Conservation (phyloP, 2,329 filamentous ascomycete genomes). For the Septoria linicola region DNA sequence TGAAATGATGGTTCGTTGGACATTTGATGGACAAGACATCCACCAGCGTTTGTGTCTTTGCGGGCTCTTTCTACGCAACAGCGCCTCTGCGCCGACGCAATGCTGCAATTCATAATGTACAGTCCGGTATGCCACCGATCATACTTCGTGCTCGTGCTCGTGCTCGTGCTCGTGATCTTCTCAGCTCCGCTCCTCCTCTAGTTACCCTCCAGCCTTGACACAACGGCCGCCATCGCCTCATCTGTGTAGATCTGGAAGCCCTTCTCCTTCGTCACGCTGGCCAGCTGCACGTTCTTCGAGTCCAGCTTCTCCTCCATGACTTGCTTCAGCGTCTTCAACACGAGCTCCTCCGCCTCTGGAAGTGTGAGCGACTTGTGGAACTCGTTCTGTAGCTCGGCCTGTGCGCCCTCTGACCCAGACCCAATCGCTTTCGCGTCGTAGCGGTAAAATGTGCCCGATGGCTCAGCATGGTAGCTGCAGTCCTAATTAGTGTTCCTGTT, state of each 20-base stretch:
- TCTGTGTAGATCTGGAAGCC: conserved; percentile 99
- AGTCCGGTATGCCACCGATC: conserved; percentile 12
- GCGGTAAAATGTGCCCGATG: conserved; percentile 96
- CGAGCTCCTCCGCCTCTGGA: conserved; percentile 86
- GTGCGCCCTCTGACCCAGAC: conserved; percentile 92
- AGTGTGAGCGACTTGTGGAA: conserved; percentile 98
- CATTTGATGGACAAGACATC: background rate
- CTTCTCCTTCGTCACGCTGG: conserved; percentile 95
- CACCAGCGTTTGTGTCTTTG: background rate
- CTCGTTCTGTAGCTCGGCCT: conserved; percentile 97
- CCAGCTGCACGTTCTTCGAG: conserved; percentile 96
- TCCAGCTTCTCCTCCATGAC: conserved; percentile 99
- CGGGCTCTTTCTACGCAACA: conserved; percentile 7
- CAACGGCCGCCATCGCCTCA: conserved; percentile 92
- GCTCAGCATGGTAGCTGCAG: conserved; percentile 88
- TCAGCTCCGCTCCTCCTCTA: conserved; percentile 28
- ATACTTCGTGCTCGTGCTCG: conserved; percentile 17
- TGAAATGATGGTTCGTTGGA: too few species aligned
- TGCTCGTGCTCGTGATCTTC: conserved; percentile 1
- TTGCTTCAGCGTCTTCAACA: conserved; percentile 97
- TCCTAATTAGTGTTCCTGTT: background rate
- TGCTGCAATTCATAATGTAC: conserved; percentile 26
- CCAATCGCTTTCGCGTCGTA: conserved; percentile 99
- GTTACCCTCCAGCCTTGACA: conserved; percentile 68
- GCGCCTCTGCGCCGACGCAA: conserved; percentile 19